phyloP scores from a whole-genome alignment of 495 filamentous ascomycete genomes.

The Penicillium egyptiacum region DNA sequence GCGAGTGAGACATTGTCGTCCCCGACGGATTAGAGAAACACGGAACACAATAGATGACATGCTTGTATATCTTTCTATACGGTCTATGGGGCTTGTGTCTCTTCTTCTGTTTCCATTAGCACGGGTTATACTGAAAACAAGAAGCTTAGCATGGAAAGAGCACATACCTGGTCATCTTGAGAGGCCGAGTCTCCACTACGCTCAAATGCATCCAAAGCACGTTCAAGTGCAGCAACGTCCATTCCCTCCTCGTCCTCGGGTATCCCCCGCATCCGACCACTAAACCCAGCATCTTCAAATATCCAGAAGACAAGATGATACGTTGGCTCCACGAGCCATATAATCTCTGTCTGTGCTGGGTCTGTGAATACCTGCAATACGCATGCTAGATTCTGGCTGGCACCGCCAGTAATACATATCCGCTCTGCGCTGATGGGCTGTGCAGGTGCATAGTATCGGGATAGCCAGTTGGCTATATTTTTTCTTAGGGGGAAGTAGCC shows the following conservation, averaged over 20 bases:
- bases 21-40: conserved; percentile 69
- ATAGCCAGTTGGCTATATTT: conserved; percentile 62
- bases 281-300: conserved; percentile 64
- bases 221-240: conserved; percentile 43
- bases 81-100: conserved; percentile 28
- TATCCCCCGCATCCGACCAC: conserved; percentile 52
- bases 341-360: conserved; percentile 57
- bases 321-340: conserved; percentile 67
- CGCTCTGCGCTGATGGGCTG: conserved; percentile 37
- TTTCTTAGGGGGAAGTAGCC: conserved; percentile 61
- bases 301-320: conserved; percentile 68
- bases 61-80: conserved; percentile 61
- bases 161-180: not conserved
- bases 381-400: conserved; percentile 61
- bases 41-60: conserved; percentile 72
- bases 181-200: not conserved
- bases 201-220: conserved; percentile 41
- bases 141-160: not conserved
- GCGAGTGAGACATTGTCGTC: conserved; percentile 55
- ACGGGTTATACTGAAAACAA: not conserved
- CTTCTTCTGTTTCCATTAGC: conserved; percentile 1
- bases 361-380: conserved; percentile 64
- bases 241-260: conserved; percentile 66
- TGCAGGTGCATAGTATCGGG: conserved; percentile 47
- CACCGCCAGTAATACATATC: conserved; percentile 71